phyloP scores from a whole-genome alignment of 1,139 yeast genomes.

The Kluyveromyces sp. region DNA sequence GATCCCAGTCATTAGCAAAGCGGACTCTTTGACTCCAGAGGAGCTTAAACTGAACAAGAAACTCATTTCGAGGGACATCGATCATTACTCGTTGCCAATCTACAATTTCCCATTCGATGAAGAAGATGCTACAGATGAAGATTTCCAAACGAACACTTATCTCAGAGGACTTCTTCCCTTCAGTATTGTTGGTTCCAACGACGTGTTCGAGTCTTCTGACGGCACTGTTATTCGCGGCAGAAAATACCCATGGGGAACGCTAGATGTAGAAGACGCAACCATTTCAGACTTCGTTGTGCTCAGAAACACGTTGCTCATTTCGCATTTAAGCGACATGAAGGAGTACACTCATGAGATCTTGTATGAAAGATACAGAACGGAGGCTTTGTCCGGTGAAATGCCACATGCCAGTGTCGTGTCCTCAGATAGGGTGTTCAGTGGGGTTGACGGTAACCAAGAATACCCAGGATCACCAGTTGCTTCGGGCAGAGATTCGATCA shows the following conservation, averaged over 20 bases:
- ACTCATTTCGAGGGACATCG: slow-evolving; percentile 61
- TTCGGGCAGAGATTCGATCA: slow-evolving; percentile 6
- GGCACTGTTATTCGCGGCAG: slow-evolving; percentile 70
- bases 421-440: slow-evolving; percentile 8
- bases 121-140: slow-evolving; percentile 61
- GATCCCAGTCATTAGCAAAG: slow-evolving; percentile 78
- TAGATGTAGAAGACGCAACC: slow-evolving; percentile 80
- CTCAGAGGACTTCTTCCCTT: slow-evolving; percentile 76
- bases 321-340: slow-evolving; percentile 90
- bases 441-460: slow-evolving; percentile 1
- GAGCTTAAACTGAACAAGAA: slow-evolving; percentile 67
- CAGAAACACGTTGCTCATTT: slow-evolving; percentile 75
- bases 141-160: slow-evolving; percentile 72
- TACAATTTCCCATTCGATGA: slow-evolving; percentile 70
- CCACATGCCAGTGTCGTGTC: slow-evolving; percentile 12
- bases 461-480: slow-evolving; percentile 6
- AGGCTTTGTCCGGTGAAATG: slow-evolving; percentile 55
- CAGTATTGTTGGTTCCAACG: slow-evolving; percentile 75
- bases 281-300: slow-evolving; percentile 76
- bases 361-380: slow-evolving; percentile 90
- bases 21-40: slow-evolving; percentile 74
- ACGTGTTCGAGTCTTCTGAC: slow-evolving; percentile 44
- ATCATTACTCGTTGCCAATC: slow-evolving; percentile 68
- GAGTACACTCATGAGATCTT: slow-evolving; percentile 88
- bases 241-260: slow-evolving; percentile 92